Base-by-base conservation (phyloP, 257 asterid genomes). In the Fraxinus cuspidata region DNA sequence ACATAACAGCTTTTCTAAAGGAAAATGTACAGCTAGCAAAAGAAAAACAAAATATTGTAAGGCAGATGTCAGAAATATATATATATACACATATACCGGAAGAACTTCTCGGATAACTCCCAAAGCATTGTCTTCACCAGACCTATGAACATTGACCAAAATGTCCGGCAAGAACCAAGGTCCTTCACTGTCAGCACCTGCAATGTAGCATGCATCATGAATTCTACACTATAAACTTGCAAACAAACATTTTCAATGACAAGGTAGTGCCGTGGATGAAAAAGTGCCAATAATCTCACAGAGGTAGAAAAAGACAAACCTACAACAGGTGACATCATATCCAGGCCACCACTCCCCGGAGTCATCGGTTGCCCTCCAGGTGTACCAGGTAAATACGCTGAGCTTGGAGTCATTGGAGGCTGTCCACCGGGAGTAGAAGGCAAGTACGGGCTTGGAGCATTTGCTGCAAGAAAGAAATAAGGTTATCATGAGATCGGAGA, bases 301-400 rank as follows among this genome's bases (percentile, higher is more conserved):
- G 79, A 56, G 51, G 34, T 11, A 76, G 28, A 32, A 67, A 76
- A 67, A 76, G 32, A 84, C 86, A 73, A 15, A 93, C 98, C 99
- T 85, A 86, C 88, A 31, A 88, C 96, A 79, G 98, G 99, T 2
- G 98, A 96, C 98, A 96, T 93, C 92, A 93, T 85, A 85, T 90
- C 99, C 88, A 96, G 82, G 44, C 98, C 92, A 60, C 99, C 97
- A 84, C 98, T 81, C 51, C 98, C 97, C 49, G 98, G 97, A 53
- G 97, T 94, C 98, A 94, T 92, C 28, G 98, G 98, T 75, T 92
- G 98, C 73, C 97, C 99, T 71, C 97, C 98, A 35, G 98, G 99
- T 7, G 99, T 94, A 73, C 99, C 97, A 81, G 99, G 99, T 75
- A 94, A 88, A 81, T 92, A 92, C 44, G 99, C 95, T 38, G 99